These are phyloP conservation scores for Pseudozyma pruni DNA, from an alignment of 1,284 basidiomycete genomes.

Conservation along the genomic window DNA sequence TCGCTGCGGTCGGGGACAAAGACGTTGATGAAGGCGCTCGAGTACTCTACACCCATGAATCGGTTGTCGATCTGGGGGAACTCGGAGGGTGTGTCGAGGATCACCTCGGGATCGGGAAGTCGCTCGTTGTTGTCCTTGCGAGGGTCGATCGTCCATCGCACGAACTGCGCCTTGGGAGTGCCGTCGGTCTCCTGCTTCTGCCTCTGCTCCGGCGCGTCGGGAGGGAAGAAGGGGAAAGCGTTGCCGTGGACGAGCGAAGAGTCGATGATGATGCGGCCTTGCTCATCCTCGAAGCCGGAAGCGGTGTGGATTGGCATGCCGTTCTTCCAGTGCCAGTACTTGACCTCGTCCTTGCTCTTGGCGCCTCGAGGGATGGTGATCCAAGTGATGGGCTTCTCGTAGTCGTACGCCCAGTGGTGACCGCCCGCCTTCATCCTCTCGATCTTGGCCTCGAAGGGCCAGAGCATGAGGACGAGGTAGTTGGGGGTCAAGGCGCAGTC, in stretches of 20 bases:
- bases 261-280: constrained; percentile 36
- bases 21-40: constrained; percentile 34
- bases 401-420: constrained; percentile 34
- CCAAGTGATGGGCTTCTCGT: constrained; percentile 30
- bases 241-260: constrained; percentile 28
- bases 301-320: constrained; percentile 37
- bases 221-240: constrained; percentile 36
- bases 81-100: constrained; percentile 36
- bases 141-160: constrained; percentile 36
- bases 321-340: constrained; percentile 41
- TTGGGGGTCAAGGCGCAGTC: constrained; percentile 34
- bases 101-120: constrained; percentile 26
- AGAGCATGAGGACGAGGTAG: constrained; percentile 32
- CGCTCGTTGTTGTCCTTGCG: constrained; percentile 27
- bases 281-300: constrained; percentile 20
- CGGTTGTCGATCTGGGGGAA: constrained; percentile 42
- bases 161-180: constrained; percentile 23
- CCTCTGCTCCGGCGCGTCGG: constrained; percentile 23
- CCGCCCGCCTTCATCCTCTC: constrained; percentile 33
- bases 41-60: constrained; percentile 31
- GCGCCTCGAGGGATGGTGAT: constrained; percentile 32
- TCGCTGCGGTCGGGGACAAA: constrained; percentile 29
- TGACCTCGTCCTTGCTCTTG: constrained; percentile 38
- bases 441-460: constrained; percentile 26
- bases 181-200: constrained; percentile 22